phyloP scores from a whole-genome alignment of 495 filamentous ascomycete genomes.

The Endocarpon pusillum region DNA sequence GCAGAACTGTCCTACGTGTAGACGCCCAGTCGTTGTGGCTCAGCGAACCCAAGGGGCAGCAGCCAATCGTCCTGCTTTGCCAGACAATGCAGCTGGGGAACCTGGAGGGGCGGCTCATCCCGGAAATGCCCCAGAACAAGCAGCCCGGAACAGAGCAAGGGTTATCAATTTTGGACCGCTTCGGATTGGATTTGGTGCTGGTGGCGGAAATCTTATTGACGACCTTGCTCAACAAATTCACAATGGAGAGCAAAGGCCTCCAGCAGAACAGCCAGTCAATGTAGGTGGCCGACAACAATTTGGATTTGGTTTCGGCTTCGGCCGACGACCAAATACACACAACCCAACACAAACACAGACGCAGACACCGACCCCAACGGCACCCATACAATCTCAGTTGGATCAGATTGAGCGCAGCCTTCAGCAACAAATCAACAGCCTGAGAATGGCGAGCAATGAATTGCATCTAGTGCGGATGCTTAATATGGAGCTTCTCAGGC shows the following conservation, averaged over 20 bases:
- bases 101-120: slow-evolving; percentile 14
- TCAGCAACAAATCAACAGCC: slow-evolving; percentile 39
- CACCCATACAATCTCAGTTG: slow-evolving; percentile 35
- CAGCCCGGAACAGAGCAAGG: slow-evolving; percentile 24
- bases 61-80: slow-evolving; percentile 13
- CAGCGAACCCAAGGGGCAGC: slow-evolving; percentile 15
- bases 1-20: slow-evolving; percentile 91
- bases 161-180: slow-evolving; percentile 40
- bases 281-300: slow-evolving; percentile 22
- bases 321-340: slow-evolving; percentile 17
- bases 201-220: slow-evolving; percentile 33
- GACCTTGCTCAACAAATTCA: slow-evolving; percentile 34
- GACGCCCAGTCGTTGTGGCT: slow-evolving; percentile 47
- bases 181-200: slow-evolving; percentile 39
- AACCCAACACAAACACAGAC: slow-evolving; percentile 6
- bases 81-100: slow-evolving; percentile 13
- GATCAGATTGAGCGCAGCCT: slow-evolving; percentile 49
- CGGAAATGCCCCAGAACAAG: slow-evolving; percentile 16
- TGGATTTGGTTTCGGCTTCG: slow-evolving; percentile 28
- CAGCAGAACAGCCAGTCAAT: slow-evolving; percentile 18
- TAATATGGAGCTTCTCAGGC: slow-evolving; percentile 43
- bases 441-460: slow-evolving; percentile 38
- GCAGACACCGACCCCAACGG: slow-evolving; percentile 5
- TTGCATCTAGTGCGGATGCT: slow-evolving; percentile 36
- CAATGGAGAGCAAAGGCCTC: slow-evolving; percentile 19